Base-by-base conservation (phyloP, 23 red algal species). In the Gracilaria gracilis region DNA sequence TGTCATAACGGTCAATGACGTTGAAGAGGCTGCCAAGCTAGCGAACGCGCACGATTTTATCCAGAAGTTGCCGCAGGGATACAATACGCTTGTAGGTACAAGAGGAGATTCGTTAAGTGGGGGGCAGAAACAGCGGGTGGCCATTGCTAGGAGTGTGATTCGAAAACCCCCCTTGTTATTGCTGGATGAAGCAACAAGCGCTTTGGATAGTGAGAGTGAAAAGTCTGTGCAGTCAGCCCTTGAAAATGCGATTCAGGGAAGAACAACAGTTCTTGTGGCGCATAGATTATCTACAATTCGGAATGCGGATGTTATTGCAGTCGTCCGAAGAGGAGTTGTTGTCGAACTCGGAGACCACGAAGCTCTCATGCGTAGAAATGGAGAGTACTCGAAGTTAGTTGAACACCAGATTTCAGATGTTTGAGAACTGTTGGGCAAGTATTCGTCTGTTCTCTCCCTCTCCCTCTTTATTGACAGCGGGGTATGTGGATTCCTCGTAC, bases 81-180 rank as follows among this genome's bases (percentile, higher is more conserved):
- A 91, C 61, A 64, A 98, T 21, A 95, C 92, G 6, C 70, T 79
- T 73, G 93, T 98, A 0, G 96, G 96, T 19, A 83, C 87, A 47
- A 88, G 96, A 13, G 96, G 96, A 0, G 84, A 86, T 40, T 40
- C 80, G 25, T 70, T 98, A 73, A 92, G 86, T 59, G 96, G 96
- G 25, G 96, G 96, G 27, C 96, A 98, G 73, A 87, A 79, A 57
- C 96, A 98, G 74, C 96, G 96, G 2, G 91, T 98, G 36, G 96
- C 96, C 32, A 95, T 98, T 73, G 96, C 96, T 19, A 49, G 96
- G 54, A 94, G 93, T 39, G 80, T 98, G 53, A 85, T 95, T 55
- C 81, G 92, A 78, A 53, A 67, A 79, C 96, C 96, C 2, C 61
- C 67, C 0, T 34, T 98, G 21, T 64, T 98, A 42, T 75, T 94